Conservation (phyloP, 176 grass and related monocot genomes). For the Cenchrus americanus region DNA sequence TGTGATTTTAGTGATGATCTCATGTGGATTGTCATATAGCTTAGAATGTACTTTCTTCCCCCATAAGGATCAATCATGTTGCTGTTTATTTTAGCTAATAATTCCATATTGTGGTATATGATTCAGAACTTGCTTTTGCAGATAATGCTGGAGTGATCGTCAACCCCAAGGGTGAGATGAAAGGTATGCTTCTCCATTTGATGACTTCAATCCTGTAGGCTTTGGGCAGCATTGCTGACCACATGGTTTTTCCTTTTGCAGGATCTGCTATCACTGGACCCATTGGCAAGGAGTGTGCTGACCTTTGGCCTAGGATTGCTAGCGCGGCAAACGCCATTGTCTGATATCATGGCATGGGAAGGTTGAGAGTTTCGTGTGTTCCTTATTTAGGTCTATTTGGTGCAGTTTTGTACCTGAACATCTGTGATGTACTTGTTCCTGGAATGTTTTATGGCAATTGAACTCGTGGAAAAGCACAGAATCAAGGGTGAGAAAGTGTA, state of each 20-base stretch:
- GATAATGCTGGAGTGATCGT: slow-evolving; percentile 73
- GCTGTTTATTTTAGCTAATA: neutral
- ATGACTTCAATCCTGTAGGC: neutral
- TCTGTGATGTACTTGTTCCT: slow-evolving; percentile 2
- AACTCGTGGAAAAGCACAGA: neutral
- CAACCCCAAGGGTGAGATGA: slow-evolving; percentile 70
- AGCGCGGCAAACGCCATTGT: slow-evolving; percentile 62
- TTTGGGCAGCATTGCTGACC: neutral
- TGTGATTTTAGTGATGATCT: too few species aligned
- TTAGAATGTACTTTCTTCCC: neutral
- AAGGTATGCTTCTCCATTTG: slow-evolving; percentile 23
- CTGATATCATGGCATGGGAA: slow-evolving; percentile 2
- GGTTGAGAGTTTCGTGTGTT: neutral
- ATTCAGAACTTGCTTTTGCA: slow-evolving; percentile 23
- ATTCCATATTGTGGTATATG: neutral
- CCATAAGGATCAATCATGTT: neutral
- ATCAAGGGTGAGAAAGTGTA: neutral
- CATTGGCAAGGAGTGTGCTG: slow-evolving; percentile 65
- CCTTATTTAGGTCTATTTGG: neutral
- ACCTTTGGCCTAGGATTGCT: slow-evolving; percentile 64
- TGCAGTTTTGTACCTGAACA: slow-evolving; percentile 28
- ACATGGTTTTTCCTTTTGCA: neutral
- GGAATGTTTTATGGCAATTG: neutral
- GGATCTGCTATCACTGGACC: slow-evolving; percentile 68
- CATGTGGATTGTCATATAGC: too few species aligned